These are phyloP conservation scores for Acanthamoeba healyi DNA, from an alignment of 208 protist species.

Conservation along the genomic window DNA sequence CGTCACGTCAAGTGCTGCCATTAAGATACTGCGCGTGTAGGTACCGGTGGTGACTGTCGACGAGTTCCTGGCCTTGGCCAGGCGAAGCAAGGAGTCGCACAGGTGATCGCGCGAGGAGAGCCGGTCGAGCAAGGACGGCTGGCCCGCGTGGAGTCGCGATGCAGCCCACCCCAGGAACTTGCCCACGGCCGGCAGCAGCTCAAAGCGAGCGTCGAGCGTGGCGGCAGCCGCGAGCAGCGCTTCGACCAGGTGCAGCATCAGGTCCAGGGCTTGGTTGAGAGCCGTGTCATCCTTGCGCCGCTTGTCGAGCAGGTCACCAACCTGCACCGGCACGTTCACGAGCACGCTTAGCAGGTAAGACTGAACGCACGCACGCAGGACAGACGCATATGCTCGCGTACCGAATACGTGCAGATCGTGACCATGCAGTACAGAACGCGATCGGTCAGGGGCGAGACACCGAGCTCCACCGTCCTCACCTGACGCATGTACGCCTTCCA, in stretches of 20 bases:
- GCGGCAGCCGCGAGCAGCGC: not conserved
- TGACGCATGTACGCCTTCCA: not conserved
- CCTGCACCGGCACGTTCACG: not conserved
- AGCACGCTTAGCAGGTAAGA: no score
- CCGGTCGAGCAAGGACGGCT: not conserved
- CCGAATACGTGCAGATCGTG: not conserved
- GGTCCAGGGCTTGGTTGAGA: not conserved
- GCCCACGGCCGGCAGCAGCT: not conserved
- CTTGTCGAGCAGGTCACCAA: not conserved
- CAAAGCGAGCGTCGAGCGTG: not conserved
- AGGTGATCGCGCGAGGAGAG: not conserved
- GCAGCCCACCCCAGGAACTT: not conserved
- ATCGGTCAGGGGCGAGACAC: not conserved
- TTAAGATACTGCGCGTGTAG: no score
- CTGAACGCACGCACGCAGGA: no score
- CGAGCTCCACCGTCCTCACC: not conserved
- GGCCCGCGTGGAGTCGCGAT: not conserved
- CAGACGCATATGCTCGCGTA: not conserved
- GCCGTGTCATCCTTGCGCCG: not conserved
- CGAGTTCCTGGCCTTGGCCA: not conserved
- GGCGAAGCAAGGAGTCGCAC: not conserved
- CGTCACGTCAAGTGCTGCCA: no score
- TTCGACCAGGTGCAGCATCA: not conserved
- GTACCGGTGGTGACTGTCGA: no score
- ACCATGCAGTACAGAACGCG: conserved; percentile 22